Percentiles rank a stretch among this genome's conserved stretches.
Conservation (phyloP, 768 basidiomycete species). For the Serendipita indica region DNA sequence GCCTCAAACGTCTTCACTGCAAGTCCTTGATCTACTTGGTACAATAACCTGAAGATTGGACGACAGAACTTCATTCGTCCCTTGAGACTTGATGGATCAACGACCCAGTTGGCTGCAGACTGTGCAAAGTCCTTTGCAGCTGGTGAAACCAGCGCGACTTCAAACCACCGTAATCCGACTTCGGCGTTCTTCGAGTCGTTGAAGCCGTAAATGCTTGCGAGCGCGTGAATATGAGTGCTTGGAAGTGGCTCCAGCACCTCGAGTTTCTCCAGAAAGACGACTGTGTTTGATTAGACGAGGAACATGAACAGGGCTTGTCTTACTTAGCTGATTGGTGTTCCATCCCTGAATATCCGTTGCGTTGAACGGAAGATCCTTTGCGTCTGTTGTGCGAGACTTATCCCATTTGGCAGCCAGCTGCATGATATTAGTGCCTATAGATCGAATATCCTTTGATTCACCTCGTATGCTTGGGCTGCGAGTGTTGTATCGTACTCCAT, state of each 20-base stretch:
- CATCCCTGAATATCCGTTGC: constrained; percentile 45
- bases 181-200: constrained; percentile 57
- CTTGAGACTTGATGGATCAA: constrained; percentile 43
- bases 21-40: constrained; percentile 36
- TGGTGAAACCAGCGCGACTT: constrained; percentile 43
- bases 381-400: constrained; percentile 35
- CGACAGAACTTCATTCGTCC: constrained; percentile 81
- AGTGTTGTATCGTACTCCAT: constrained; percentile 63
- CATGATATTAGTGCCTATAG: background rate
- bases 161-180: constrained; percentile 64
- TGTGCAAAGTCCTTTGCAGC: constrained; percentile 37
- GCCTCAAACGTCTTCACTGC: constrained; percentile 37
- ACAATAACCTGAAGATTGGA: constrained; percentile 43
- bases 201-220: constrained; percentile 39
- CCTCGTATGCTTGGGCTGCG: constrained; percentile 47
- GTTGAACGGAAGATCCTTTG: constrained; percentile 39
- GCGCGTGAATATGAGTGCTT: constrained; percentile 37
- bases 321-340: constrained; percentile 64
- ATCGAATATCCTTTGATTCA: background rate
- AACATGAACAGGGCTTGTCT: constrained; percentile 15
- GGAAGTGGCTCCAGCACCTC: constrained; percentile 51
- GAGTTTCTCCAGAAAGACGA: constrained; percentile 73
- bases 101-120: constrained; percentile 51
- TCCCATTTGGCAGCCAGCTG: constrained; percentile 64
- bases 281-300: constrained; percentile 23